Evolutionary conservation across 768 basidiomycete species (phyloP), one percentile per base, ranked within the genome.

Genomic region (Asterophora parasitica): DNA sequence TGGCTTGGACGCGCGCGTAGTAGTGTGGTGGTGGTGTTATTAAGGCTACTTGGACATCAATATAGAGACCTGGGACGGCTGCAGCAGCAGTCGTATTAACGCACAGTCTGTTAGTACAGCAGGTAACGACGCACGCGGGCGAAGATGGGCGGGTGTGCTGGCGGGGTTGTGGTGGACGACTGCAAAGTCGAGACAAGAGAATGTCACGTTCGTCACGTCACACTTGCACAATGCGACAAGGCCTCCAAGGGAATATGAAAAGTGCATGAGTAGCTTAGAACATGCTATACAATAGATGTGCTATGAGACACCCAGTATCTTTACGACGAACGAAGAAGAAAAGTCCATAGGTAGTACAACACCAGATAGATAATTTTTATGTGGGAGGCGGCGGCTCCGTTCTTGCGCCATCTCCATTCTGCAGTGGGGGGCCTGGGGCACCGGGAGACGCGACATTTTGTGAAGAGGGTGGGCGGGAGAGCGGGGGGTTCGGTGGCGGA

Each of bases 401-500:
- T 68, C 78, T 67, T 55, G 63, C 63, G 46, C 66, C 59, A 42
- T 65, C 68, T 34, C 74, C 72, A 53, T 80, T 81, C 64, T 68
- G 76, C 48, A 57, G 57, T 49, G 65, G 31, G 7, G 48, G 30
- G 45, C 35, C 51, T 68, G 63, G 26, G 20, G 64, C 61, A 13
- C 67, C 65, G 26, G 79, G 68, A 4, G 78, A 64, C 59, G 73
- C 79, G 32, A 68, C 55, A 60, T 81, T 81, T 65, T 83, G 81
- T 1, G 84, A 81, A 3, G 85, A 82, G 30, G 74, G 71, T 13
- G 82, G 81, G 37, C 82, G 78, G 13, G 82, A 79, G 42, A 66
- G 55, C 16, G 71, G 63, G 42, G 67, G 69, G 17, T 61, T 64
- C n/a, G 56, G 59, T 28, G 58, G 70, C 9, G 58, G 63, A 8